A percentile compares a stretch with the other conserved stretches of the same genome.
phyloP scores from a whole-genome alignment of 129 eudicot genomes.

The Rutidosis leptorrhynchoides region DNA sequence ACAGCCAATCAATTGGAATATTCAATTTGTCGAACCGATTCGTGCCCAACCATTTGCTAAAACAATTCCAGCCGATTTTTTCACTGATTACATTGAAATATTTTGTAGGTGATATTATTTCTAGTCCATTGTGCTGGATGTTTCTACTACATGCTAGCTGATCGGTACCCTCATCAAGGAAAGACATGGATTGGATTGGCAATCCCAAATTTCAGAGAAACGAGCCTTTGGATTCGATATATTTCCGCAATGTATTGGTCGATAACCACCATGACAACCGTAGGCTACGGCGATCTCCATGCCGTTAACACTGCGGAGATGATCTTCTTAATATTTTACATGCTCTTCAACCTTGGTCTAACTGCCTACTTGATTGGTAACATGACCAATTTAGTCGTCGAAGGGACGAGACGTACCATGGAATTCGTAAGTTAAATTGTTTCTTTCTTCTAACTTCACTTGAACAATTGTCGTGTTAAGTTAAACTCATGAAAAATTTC shows the following conservation, averaged over 20 bases:
- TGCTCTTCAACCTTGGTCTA: conserved; percentile 87
- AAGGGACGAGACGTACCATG: conserved; percentile 97
- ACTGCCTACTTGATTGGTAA: conserved; percentile 92
- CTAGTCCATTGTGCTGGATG: conserved; percentile 96
- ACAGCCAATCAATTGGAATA: too few relatives aligned
- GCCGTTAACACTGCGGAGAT: conserved; percentile 81
- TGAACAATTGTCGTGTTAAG: too few relatives aligned
- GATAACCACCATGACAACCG: conserved; percentile 91
- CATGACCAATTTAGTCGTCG: conserved; percentile 93
- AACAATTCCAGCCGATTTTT: too few relatives aligned
- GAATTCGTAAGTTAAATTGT: conserved; percentile 58
- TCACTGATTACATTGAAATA: not conserved
- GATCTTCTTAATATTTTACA: conserved; percentile 73
- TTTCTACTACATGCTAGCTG: conserved; percentile 77
- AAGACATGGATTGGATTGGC: conserved; percentile 79
- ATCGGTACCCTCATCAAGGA: conserved; percentile 68
- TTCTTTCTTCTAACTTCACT: too few relatives aligned
- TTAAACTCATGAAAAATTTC: too few relatives aligned
- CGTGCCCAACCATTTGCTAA: too few relatives aligned
- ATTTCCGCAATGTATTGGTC: conserved; percentile 92
- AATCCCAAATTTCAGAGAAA: conserved; percentile 65
- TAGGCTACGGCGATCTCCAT: conserved; percentile 92
- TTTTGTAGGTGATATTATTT: conserved; percentile 65
- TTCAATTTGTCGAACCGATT: too few relatives aligned
- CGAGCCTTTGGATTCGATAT: conserved; percentile 56